Conservation (phyloP, 129 eudicot genomes). For the Sambucus nigra region DNA sequence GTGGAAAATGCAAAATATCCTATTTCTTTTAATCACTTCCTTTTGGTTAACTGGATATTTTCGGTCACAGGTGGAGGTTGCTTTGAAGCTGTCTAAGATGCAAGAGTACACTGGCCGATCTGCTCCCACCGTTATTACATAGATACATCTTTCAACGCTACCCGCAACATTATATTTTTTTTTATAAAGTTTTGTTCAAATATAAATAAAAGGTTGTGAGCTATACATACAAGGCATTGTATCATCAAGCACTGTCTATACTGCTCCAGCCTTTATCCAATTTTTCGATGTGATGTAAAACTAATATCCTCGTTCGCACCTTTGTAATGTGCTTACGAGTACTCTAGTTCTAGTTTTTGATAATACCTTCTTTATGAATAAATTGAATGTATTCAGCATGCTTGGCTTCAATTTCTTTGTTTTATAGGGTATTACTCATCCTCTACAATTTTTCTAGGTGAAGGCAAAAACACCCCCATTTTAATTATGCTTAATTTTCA, state of each 20-base stretch:
- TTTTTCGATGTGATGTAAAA: too few species aligned
- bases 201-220: not conserved
- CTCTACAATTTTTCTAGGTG: too few species aligned
- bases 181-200: not conserved
- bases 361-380: not conserved
- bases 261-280: not conserved
- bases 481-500: too few species aligned
- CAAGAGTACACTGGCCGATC: slow-evolving; percentile 69
- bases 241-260: not conserved
- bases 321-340: not conserved
- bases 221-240: not conserved
- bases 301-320: not conserved
- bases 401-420: too few species aligned
- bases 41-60: not conserved
- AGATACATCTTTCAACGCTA: not conserved
- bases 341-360: not conserved
- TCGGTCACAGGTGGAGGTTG: slow-evolving; percentile 64
- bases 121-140: slow-evolving; percentile 79
- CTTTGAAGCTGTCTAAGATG: slow-evolving; percentile 86
- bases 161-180: not conserved
- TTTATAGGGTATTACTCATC: too few species aligned
- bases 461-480: too few species aligned
- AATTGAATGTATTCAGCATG: not conserved
- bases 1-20: too few species aligned
- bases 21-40: not conserved